Evolutionary conservation across 2,329 filamentous ascomycete genomes (phyloP), one percentile per base, ranked within the genome.

Genomic region (Tympanopsis confertula): DNA sequence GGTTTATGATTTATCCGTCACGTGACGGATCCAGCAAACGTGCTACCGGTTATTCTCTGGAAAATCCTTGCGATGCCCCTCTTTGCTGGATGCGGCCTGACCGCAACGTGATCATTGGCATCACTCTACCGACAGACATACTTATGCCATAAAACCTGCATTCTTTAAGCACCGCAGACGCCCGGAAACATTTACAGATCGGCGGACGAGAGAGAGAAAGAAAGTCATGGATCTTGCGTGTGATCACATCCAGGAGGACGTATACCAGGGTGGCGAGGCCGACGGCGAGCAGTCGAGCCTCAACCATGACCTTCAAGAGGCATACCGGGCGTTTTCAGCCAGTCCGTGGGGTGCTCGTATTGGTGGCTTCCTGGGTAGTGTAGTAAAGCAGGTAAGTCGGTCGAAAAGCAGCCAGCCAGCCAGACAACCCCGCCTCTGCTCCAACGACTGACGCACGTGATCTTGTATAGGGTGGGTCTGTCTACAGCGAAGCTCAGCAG

Each of bases 211-310:
- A n/a, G n/a, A n/a, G n/a, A n/a, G n/a, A n/a, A n/a, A n/a, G n/a
- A n/a, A n/a, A n/a, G n/a, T n/a, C 46, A 96, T 98, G 91, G 91
- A 98, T 74, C 71, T 93, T 53, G 89, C 88, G 33, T 98, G 96
- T 71, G 91, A 98, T 55, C 87, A 94, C 59, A 94, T 96, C 51
- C 80, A 86, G 56, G 86, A 94, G 65, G 81, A 91, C 56, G 73
- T 77, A 37, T 71, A 85, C 44, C 68, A 76, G 50, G 68, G 78
- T 40, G 53, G 66, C 42, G 65, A 74, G 43, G 48, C 56, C 20
- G 43, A 50, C 20, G 57, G 61, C 26, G 63, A 68, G 41, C 60
- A 66, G 45, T 56, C 62, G 39, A 74, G 80, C 37, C 71, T 98
- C 48, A 93, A 93, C 54, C 72, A 77, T 47, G 91, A 98, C 53